Conservation (phyloP, 257 asterid genomes). For the Solanum ahanhuiri region DNA sequence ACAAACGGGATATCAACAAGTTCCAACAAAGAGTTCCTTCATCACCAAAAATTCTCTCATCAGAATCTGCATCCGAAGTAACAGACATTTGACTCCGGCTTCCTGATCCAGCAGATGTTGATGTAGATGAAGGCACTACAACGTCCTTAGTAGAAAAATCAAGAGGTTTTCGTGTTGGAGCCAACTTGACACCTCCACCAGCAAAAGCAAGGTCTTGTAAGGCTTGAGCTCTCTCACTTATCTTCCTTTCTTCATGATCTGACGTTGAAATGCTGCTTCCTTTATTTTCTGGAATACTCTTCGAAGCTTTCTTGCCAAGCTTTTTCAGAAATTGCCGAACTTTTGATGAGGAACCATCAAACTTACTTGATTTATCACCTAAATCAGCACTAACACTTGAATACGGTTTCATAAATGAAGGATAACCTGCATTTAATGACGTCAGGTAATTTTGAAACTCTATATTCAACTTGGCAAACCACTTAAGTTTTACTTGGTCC, state of each 20-base stretch:
- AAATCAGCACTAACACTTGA: conserved; percentile 28
- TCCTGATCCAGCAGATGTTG: conserved; percentile 28
- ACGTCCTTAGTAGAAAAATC: conserved; percentile 26
- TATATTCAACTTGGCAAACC: conserved; percentile 53
- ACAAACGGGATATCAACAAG: conserved; percentile 61
- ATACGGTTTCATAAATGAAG: conserved; percentile 70
- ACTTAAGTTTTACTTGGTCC: conserved; percentile 34
- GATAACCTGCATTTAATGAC: conserved; percentile 65
- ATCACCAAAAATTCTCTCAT: conserved; percentile 35
- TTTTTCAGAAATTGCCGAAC: conserved; percentile 83
- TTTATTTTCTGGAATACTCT: conserved; percentile 49
- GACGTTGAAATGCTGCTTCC: conserved; percentile 25
- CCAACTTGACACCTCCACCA: conserved; percentile 27
- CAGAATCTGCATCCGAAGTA: conserved; percentile 43
- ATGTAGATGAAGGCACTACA: conserved; percentile 26
- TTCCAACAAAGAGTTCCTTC: conserved; percentile 84
- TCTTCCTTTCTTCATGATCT: conserved; percentile 51
- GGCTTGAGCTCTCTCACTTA: conserved; percentile 29
- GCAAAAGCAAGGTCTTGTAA: conserved; percentile 34
- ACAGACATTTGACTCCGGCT: conserved; percentile 33
- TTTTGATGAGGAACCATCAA: conserved; percentile 73
- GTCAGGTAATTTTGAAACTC: conserved; percentile 69
- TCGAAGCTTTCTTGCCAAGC: conserved; percentile 67
- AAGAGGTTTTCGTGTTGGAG: conserved; percentile 30
- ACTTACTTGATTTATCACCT: conserved; percentile 52